Evolutionary conservation across 306 rosid species (phyloP).

Genomic region (Phaseolus lunatus): DNA sequence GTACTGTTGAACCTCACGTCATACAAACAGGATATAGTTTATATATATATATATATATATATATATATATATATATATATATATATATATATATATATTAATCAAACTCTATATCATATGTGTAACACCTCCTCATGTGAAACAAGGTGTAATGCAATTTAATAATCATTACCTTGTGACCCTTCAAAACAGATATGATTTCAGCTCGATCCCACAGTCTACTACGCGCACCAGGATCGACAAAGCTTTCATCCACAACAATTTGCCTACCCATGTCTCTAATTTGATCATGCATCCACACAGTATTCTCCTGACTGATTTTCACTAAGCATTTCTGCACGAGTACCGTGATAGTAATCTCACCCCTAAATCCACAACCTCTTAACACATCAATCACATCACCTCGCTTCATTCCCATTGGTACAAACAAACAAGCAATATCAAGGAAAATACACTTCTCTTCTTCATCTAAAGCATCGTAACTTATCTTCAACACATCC

Average conservation of each 20-base stretch:
- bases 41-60: too few species aligned
- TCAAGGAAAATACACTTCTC: slow-evolving; percentile 66
- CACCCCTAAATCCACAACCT: slow-evolving; percentile 69
- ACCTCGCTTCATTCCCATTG: slow-evolving; percentile 53
- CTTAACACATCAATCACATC: slow-evolving; percentile 58
- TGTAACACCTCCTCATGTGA: too few species aligned
- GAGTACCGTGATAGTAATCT: slow-evolving; percentile 50
- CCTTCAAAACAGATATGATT: slow-evolving; percentile 53
- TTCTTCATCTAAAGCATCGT: slow-evolving; percentile 54
- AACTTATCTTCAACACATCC: slow-evolving; percentile 69
- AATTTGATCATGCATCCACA: slow-evolving; percentile 79
- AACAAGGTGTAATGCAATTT: not conserved
- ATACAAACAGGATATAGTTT: not conserved
- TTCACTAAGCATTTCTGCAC: slow-evolving; percentile 61
- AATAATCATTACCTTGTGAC: slow-evolving; percentile 51
- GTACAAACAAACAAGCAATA: slow-evolving; percentile 63
- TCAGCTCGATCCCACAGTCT: slow-evolving; percentile 68
- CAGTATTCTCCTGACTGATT: slow-evolving; percentile 39
- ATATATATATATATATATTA: not conserved
- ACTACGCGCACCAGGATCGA: slow-evolving; percentile 58
- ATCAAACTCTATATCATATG: too few species aligned
- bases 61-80: too few species aligned
- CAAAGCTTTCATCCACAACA: slow-evolving; percentile 45
- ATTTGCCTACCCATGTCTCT: slow-evolving; percentile 80
- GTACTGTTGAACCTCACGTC: not conserved